Evolutionary conservation across 1,284 basidiomycete species (phyloP).

Genomic region (Apiotrichum veenhuisii): DNA sequence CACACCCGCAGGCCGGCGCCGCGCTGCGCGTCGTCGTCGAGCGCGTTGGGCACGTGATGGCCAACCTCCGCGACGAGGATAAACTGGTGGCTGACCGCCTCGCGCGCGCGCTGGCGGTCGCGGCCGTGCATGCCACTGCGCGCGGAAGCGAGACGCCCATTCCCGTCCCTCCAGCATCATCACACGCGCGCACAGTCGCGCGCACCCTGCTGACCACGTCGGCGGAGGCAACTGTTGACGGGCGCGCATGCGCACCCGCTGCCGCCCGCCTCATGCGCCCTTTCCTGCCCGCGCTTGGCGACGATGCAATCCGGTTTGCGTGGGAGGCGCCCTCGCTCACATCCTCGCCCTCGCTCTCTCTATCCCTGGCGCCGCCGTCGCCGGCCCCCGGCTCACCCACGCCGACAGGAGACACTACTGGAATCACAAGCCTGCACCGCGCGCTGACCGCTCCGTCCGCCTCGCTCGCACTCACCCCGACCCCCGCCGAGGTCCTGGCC

Average conservation of each 20-base stretch:
- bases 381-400: background rate
- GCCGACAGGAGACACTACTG: background rate
- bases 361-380: too few relatives aligned
- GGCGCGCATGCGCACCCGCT: background rate
- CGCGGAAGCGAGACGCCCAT: conserved; percentile 4
- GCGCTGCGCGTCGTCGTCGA: background rate
- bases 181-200: conserved; percentile 7
- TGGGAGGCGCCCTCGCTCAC: background rate
- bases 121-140: conserved; percentile 7
- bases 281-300: background rate
- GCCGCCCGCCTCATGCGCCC: background rate
- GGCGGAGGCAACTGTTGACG: background rate
- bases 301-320: conserved; percentile 3
- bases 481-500: conserved; percentile 8
- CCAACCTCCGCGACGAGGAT: too few relatives aligned
- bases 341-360: background rate
- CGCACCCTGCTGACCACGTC: conserved; percentile 1
- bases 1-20: conserved; percentile 7
- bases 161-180: background rate
- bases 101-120: conserved; percentile 7
- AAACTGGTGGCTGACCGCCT: conserved; percentile 1
- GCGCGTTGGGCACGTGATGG: background rate
- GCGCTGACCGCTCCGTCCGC: conserved; percentile 6
- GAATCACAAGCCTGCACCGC: background rate
- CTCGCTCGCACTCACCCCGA: conserved; percentile 2